Evolutionary conservation across 306 rosid genomes (phyloP).

Genomic region (Dalbergia cultrata): DNA sequence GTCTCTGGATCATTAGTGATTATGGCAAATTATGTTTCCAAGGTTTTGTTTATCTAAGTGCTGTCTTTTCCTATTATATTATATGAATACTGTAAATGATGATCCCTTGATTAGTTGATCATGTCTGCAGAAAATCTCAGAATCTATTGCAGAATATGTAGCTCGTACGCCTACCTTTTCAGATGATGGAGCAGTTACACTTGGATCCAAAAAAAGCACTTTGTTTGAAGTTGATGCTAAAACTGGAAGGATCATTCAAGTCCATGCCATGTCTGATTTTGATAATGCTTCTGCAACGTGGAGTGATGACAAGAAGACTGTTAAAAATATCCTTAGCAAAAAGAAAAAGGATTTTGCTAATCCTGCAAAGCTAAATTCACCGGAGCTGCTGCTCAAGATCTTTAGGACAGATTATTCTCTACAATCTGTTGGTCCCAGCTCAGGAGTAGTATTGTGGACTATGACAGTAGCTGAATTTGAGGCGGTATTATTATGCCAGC

Average conservation of each 20-base stretch:
- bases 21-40: constrained; percentile 15
- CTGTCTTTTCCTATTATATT: not conserved
- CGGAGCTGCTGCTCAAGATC: constrained; percentile 59
- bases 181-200: constrained; percentile 78
- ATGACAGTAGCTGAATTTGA: constrained; percentile 69
- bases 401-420: constrained; percentile 76
- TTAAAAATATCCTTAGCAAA: constrained; percentile 14
- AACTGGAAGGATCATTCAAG: constrained; percentile 65
- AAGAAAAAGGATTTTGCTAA: constrained; percentile 53
- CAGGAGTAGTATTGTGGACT: constrained; percentile 71
- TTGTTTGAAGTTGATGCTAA: constrained; percentile 72
- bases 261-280: constrained; percentile 46
- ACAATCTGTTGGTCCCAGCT: constrained; percentile 55
- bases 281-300: constrained; percentile 48
- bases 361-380: constrained; percentile 42
- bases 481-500: constrained; percentile 70
- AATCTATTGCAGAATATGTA: constrained; percentile 65
- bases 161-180: constrained; percentile 60
- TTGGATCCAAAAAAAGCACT: constrained; percentile 71
- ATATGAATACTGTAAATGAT: constrained; percentile 3
- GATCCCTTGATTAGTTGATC: constrained; percentile 38
- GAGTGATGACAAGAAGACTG: constrained; percentile 45
- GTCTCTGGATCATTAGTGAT: not conserved
- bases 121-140: constrained; percentile 68
- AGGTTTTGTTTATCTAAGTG: constrained; percentile 15